Percentiles rank a stretch among this genome's conserved stretches.
Evolutionary conservation across 352 stramenopile species (phyloP).

Genomic region (Pythium apleroticum): DNA sequence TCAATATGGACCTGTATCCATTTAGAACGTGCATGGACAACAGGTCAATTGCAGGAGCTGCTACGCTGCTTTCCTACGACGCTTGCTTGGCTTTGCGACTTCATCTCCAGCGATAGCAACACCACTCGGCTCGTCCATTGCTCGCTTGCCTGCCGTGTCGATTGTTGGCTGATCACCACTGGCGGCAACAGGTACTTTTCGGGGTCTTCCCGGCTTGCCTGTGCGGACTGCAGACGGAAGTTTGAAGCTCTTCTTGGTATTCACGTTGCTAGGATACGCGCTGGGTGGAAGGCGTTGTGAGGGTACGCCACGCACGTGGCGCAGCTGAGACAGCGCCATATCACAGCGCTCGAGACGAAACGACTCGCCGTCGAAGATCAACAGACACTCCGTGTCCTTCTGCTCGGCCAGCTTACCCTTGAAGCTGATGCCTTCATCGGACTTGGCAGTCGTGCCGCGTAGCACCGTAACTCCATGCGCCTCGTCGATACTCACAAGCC

Average conservation of each 20-base stretch:
- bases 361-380: constrained; percentile 70
- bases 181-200: background rate
- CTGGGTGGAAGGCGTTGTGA: constrained; percentile 17
- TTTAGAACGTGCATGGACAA: no score
- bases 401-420: constrained; percentile 76
- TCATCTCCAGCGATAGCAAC: background rate
- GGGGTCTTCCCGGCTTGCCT: constrained; percentile 6
- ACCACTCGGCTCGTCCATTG: background rate
- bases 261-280: background rate
- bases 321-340: constrained; percentile 71
- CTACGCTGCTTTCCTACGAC: background rate
- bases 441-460: constrained; percentile 37
- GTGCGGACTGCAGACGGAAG: background rate
- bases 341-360: constrained; percentile 75
- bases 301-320: constrained; percentile 55
- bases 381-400: constrained; percentile 80
- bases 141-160: background rate
- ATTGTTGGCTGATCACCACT: background rate
- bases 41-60: background rate
- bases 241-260: constrained; percentile 6
- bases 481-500: constrained; percentile 64
- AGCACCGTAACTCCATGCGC: constrained; percentile 64
- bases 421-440: constrained; percentile 54
- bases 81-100: background rate
- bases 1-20: background rate